Conservation (phyloP, 805 yeast genomes). For the Kockiozyma suomiensis region DNA sequence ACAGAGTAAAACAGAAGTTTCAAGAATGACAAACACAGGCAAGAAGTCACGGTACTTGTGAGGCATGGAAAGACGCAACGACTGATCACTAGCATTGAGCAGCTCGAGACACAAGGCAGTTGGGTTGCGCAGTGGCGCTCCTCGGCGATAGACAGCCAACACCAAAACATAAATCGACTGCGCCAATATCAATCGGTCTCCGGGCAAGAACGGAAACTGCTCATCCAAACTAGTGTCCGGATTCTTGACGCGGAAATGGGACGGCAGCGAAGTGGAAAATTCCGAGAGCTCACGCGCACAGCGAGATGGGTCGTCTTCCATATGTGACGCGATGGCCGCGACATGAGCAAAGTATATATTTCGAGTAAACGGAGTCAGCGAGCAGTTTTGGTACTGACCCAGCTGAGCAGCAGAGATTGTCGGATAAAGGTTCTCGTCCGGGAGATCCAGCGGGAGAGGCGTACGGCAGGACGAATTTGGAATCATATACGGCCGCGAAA, state of each 20-base stretch:
- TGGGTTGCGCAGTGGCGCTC: conserved; percentile 17
- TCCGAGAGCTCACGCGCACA: conserved; percentile 7
- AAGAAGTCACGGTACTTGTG: conserved; percentile 23
- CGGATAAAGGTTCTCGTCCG: conserved; percentile 26
- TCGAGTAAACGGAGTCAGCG: conserved; percentile 10
- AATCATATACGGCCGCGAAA: conserved; percentile 30
- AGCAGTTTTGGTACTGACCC: neutral
- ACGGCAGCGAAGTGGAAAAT: conserved; percentile 19
- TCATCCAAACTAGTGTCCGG: conserved; percentile 22
- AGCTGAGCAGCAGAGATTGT: neutral
- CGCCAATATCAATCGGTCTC: conserved; percentile 15
- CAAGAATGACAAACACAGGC: conserved; percentile 19
- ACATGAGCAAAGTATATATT: conserved; percentile 2
- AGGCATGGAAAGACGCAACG: neutral
- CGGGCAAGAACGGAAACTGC: conserved; percentile 5
- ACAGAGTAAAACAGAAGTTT: conserved; percentile 18
- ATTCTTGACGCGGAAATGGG: conserved; percentile 12
- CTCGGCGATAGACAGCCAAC: conserved; percentile 16
- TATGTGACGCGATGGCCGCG: conserved; percentile 7
- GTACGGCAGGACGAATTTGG: conserved; percentile 7
- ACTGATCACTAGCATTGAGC: conserved; percentile 10
- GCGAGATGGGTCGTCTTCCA: conserved; percentile 16
- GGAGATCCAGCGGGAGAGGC: conserved; percentile 26
- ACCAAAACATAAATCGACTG: conserved; percentile 6
- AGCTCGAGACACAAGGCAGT: conserved; percentile 19